Evolutionary conservation across 2,329 filamentous ascomycete genomes (phyloP).

Genomic region (Pyricularia sp.): DNA sequence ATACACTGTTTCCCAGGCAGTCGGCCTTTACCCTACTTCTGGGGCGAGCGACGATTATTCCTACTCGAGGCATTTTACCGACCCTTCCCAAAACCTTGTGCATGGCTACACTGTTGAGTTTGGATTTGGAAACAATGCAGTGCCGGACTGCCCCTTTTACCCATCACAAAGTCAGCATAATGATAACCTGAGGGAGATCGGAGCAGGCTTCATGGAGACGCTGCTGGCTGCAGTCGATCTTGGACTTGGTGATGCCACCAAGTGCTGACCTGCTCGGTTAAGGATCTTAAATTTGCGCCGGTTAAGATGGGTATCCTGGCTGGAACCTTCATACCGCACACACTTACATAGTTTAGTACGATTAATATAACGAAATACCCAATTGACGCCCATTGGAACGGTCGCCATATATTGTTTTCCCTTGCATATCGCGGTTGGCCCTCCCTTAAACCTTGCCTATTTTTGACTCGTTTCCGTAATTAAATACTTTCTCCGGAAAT

Average conservation of each 20-base stretch:
- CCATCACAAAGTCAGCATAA: conserved; percentile 28
- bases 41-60: conserved; percentile 32
- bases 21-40: conserved; percentile 30
- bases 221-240: conserved; percentile 5
- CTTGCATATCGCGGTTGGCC: background rate
- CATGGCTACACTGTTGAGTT: conserved; percentile 34
- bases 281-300: background rate
- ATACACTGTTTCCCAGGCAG: conserved; percentile 25
- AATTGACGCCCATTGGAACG: background rate
- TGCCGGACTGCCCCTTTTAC: conserved; percentile 28
- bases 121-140: conserved; percentile 22
- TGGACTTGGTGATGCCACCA: background rate
- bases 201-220: conserved; percentile 34
- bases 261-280: background rate
- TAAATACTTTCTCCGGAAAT: too few relatives aligned
- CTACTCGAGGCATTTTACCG: conserved; percentile 27
- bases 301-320: background rate
- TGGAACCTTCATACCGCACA: background rate
- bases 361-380: background rate
- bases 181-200: conserved; percentile 29
- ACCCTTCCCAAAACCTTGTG: conserved; percentile 22
- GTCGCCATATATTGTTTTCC: background rate
- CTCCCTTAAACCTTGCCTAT: too few relatives aligned
- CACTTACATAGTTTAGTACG: background rate
- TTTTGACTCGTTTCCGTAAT: too few relatives aligned